These are phyloP conservation scores for Lenzites betulinus DNA, from an alignment of 768 basidiomycete genomes.

Conservation along the genomic window DNA sequence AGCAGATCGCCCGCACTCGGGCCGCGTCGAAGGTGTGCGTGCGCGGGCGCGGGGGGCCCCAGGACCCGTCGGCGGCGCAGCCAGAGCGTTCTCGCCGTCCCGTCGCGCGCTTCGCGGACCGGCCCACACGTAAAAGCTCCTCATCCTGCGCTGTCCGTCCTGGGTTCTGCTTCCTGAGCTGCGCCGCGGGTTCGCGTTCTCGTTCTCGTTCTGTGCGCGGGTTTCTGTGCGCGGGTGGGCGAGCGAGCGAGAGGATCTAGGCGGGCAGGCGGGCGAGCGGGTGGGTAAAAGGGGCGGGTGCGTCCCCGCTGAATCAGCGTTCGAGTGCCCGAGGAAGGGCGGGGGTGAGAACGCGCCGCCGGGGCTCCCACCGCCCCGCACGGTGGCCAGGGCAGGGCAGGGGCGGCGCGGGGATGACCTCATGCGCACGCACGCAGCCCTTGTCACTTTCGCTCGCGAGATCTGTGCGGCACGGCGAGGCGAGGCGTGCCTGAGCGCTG, in stretches of 20 bases:
- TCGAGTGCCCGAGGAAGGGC: neutral
- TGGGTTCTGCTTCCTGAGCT: neutral
- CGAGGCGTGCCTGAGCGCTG: too few relatives aligned
- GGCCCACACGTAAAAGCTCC: neutral
- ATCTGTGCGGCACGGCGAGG: too few relatives aligned
- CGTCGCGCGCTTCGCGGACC: neutral
- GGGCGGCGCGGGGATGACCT: conserved; percentile 9
- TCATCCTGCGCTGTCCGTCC: too few relatives aligned
- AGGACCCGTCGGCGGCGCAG: neutral
- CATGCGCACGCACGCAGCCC: too few relatives aligned
- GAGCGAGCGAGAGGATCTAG: too few relatives aligned
- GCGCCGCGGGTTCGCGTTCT: too few relatives aligned
- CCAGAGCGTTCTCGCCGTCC: conserved; percentile 7
- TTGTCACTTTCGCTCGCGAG: conserved; percentile 3
- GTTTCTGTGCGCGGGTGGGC: too few relatives aligned
- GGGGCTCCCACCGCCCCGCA: neutral
- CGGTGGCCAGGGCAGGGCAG: neutral
- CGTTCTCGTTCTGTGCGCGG: too few relatives aligned
- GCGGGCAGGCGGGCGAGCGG: too few relatives aligned
- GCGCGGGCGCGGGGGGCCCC: neutral
- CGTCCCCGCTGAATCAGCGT: too few relatives aligned
- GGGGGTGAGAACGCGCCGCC: conserved; percentile 13
- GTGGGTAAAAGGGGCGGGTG: too few relatives aligned
- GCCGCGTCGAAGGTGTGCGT: neutral
- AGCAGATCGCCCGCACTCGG: conserved; percentile 1